Evolutionary conservation across 208 protist species (phyloP).

Genomic region (Crithidia sp.): DNA sequence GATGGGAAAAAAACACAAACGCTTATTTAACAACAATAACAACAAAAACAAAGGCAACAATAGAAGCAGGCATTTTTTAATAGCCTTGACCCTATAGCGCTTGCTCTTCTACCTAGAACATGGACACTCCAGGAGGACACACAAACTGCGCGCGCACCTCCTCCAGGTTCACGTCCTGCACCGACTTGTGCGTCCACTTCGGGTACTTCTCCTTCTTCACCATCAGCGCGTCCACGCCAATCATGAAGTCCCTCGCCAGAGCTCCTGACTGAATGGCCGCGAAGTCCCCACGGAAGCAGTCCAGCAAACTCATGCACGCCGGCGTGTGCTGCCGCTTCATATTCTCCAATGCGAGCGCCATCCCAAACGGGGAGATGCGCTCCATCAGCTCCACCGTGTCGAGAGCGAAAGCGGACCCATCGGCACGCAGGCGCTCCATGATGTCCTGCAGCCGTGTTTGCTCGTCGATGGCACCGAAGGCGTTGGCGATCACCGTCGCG

Average conservation of each 20-base stretch:
- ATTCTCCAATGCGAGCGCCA: conserved; percentile 60
- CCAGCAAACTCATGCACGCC: conserved; percentile 7
- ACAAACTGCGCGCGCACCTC: not conserved
- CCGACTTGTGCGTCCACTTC: conserved; percentile 43
- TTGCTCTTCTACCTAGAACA: not conserved
- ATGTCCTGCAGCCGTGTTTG: conserved; percentile 53
- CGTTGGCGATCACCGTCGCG: conserved; percentile 30
- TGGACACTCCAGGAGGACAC: not conserved
- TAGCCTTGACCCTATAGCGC: not conserved
- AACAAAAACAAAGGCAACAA: too few relatives aligned
- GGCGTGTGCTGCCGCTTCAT: conserved; percentile 26
- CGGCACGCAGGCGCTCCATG: conserved; percentile 33
- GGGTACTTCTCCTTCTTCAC: conserved; percentile 47
- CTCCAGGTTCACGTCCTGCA: conserved; percentile 38
- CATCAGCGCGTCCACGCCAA: conserved; percentile 49
- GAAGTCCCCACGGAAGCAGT: conserved; percentile 34
- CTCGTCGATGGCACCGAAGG: conserved; percentile 41
- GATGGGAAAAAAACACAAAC: too few relatives aligned
- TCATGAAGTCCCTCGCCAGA: conserved; percentile 39
- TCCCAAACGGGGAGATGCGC: conserved; percentile 58
- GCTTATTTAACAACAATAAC: too few relatives aligned
- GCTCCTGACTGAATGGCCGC: conserved; percentile 26
- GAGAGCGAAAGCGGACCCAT: conserved; percentile 49
- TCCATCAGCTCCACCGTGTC: conserved; percentile 37
- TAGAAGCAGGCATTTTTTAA: not conserved